Evolutionary conservation across 805 yeast species (phyloP).

Genomic region (Kodamaea neixiangensis): DNA sequence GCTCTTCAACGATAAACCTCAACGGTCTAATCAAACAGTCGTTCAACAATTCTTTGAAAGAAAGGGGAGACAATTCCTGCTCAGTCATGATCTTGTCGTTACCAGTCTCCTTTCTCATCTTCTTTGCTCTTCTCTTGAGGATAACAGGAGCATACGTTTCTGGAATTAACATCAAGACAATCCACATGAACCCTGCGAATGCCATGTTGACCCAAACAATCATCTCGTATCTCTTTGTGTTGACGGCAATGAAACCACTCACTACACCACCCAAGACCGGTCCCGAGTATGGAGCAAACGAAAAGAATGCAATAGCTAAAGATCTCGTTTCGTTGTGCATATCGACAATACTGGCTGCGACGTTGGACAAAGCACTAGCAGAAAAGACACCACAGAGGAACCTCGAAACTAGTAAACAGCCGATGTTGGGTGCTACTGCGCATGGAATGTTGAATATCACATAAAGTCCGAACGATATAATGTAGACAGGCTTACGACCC

Average conservation of each 20-base stretch:
- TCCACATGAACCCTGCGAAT: slow-evolving; percentile 83
- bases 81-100: slow-evolving; percentile 86
- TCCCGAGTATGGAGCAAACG: slow-evolving; percentile 91
- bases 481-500: slow-evolving; percentile 83
- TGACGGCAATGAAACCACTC: slow-evolving; percentile 79
- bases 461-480: slow-evolving; percentile 72
- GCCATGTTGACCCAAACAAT: slow-evolving; percentile 93
- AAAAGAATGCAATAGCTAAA: slow-evolving; percentile 85
- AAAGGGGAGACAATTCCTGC: slow-evolving; percentile 80
- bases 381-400: slow-evolving; percentile 87
- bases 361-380: slow-evolving; percentile 78
- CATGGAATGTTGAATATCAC: slow-evolving; percentile 82
- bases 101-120: slow-evolving; percentile 76
- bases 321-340: slow-evolving; percentile 83
- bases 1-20: slow-evolving; percentile 74
- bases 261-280: slow-evolving; percentile 89
- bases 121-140: slow-evolving; percentile 62
- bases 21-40: slow-evolving; percentile 80
- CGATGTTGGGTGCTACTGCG: slow-evolving; percentile 80
- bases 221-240: slow-evolving; percentile 68
- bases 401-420: slow-evolving; percentile 76
- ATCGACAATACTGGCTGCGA: slow-evolving; percentile 91
- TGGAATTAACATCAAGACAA: slow-evolving; percentile 65
- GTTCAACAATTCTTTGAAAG: slow-evolving; percentile 65
- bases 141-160: slow-evolving; percentile 89